phyloP scores from a whole-genome alignment of 1,284 basidiomycete species.

The Sphaerobolus stellatus region DNA sequence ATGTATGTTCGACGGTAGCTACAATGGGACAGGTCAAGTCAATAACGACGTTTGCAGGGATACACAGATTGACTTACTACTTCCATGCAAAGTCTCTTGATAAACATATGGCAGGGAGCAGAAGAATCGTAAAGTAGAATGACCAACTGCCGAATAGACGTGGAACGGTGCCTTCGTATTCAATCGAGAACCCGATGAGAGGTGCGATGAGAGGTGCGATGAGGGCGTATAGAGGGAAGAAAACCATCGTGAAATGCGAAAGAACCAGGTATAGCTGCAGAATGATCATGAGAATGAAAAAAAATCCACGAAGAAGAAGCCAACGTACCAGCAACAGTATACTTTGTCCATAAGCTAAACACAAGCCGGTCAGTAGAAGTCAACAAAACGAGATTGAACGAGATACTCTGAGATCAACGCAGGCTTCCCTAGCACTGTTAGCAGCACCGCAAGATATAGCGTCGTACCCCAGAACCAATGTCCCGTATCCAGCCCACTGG shows the following conservation, averaged over 20 bases:
- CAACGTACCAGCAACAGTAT: conserved; percentile 80
- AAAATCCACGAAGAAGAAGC: not conserved
- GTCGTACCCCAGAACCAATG: conserved; percentile 99
- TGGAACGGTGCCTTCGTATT: conserved; percentile 85
- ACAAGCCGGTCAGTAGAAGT: conserved; percentile 15
- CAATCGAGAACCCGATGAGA: conserved; percentile 79
- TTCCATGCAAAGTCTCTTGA: conserved; percentile 93
- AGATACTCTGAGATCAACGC: conserved; percentile 91
- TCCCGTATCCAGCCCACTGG: conserved; percentile 80
- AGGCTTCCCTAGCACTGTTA: conserved; percentile 96
- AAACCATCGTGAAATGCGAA: conserved; percentile 92
- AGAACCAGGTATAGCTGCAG: conserved; percentile 88
- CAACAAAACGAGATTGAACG: conserved; percentile 32
- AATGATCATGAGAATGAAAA: conserved; percentile 7
- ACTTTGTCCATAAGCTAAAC: conserved; percentile 95
- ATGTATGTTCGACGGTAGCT: conserved; percentile 90
- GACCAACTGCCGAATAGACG: conserved; percentile 83
- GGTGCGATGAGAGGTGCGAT: conserved; percentile 61
- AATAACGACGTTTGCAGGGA: conserved; percentile 12
- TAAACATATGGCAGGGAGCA: conserved; percentile 88
- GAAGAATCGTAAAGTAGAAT: conserved; percentile 88
- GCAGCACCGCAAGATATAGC: conserved; percentile 88
- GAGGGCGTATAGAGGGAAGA: conserved; percentile 88
- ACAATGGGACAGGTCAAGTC: conserved; percentile 20
- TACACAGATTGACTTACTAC: conserved; percentile 58